Evolutionary conservation across 2,329 filamentous ascomycete genomes (phyloP).

Genomic region (Trichoderma pleuroti): DNA sequence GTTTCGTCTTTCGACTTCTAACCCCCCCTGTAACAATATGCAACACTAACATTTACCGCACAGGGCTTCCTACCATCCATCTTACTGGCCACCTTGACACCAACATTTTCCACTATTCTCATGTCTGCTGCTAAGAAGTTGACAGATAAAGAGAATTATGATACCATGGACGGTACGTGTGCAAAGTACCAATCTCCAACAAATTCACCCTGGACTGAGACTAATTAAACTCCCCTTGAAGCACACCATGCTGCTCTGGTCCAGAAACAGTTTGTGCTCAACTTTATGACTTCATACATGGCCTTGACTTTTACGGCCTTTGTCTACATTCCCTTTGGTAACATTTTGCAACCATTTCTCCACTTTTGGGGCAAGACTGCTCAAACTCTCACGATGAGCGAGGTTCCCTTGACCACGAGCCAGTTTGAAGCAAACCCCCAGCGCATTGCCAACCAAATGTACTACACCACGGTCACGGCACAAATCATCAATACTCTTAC

Average conservation of each 20-base stretch:
- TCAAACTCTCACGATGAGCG: constrained; percentile 69
- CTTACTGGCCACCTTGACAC: constrained; percentile 77
- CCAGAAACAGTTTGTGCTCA: constrained; percentile 90
- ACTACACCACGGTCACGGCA: constrained; percentile 92
- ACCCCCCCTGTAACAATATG: background rate
- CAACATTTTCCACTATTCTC: constrained; percentile 71
- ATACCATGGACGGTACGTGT: constrained; percentile 65
- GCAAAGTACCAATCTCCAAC: background rate
- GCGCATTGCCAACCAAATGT: constrained; percentile 83
- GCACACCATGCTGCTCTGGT: constrained; percentile 80
- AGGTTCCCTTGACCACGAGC: constrained; percentile 63
- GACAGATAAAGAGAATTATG: constrained; percentile 87
- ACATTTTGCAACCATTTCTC: constrained; percentile 77
- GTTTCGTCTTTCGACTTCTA: background rate
- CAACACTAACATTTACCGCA: constrained; percentile 20
- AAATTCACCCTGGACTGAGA: fast-evolving
- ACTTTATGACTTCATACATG: constrained; percentile 94
- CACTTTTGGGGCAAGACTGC: constrained; percentile 76
- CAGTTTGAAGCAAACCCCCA: constrained; percentile 79
- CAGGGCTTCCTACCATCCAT: constrained; percentile 85
- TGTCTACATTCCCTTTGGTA: constrained; percentile 89
- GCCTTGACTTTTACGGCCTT: constrained; percentile 91
- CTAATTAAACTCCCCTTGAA: constrained; percentile 26
- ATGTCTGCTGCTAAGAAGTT: constrained; percentile 73
- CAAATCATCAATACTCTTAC: constrained; percentile 84